Conservation (phyloP, 2,329 filamentous ascomycete genomes). For the Huntiella bhutanensis region DNA sequence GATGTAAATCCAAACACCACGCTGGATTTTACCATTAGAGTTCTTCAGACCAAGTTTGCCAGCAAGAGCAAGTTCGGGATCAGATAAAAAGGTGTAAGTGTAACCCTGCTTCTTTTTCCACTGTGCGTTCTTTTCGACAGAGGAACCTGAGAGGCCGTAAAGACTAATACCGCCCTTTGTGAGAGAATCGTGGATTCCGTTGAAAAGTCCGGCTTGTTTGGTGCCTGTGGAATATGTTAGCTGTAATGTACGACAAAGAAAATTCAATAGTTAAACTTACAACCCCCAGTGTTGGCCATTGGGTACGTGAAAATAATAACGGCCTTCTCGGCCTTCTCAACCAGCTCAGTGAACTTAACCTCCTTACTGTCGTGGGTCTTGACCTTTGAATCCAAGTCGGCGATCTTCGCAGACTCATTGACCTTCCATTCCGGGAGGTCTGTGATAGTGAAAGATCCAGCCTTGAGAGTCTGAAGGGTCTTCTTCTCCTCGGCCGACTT, state of each 20-base stretch:
- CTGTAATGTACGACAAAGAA: neutral
- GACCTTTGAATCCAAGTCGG: slow-evolving; percentile 47
- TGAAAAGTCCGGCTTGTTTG: slow-evolving; percentile 81
- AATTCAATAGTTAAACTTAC: slow-evolving; percentile 34
- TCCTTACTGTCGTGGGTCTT: slow-evolving; percentile 70
- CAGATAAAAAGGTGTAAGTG: slow-evolving; percentile 75
- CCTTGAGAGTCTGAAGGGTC: neutral
- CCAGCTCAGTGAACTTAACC: slow-evolving; percentile 60
- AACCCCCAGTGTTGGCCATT: slow-evolving; percentile 82
- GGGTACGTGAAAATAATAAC: slow-evolving; percentile 93
- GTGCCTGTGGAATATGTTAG: slow-evolving; percentile 42
- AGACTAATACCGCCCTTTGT: slow-evolving; percentile 66
- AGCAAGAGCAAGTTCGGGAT: slow-evolving; percentile 56
- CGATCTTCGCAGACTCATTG: neutral
- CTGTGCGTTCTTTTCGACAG: slow-evolving; percentile 74
- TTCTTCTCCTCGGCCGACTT: neutral
- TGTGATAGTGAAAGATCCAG: neutral
- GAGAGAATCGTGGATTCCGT: slow-evolving; percentile 61
- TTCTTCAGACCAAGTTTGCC: slow-evolving; percentile 81
- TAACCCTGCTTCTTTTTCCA: slow-evolving; percentile 87
- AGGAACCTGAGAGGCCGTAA: slow-evolving; percentile 78
- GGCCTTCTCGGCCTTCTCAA: slow-evolving; percentile 66
- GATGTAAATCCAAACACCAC: slow-evolving; percentile 75
- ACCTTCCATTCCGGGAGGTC: neutral
- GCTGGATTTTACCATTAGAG: slow-evolving; percentile 54